These are phyloP conservation scores for Kwoniella heveanensis DNA, from an alignment of 768 basidiomycete genomes.

Conservation along the genomic window DNA sequence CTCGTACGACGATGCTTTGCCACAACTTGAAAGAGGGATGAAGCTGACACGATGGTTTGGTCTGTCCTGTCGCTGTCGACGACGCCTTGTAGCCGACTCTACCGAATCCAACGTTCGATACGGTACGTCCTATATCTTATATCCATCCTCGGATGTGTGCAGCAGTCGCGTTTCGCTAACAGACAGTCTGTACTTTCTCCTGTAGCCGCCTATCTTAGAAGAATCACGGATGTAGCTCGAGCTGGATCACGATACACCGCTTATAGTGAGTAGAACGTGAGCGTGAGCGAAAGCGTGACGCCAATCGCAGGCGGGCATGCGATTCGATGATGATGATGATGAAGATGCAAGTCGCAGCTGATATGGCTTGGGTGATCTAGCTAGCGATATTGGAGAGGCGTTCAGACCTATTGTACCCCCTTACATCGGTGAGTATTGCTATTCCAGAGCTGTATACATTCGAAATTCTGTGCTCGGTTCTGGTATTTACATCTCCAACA, in stretches of 20 bases:
- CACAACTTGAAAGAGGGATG: no score
- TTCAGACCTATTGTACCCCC: conserved; percentile 55
- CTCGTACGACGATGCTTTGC: background rate
- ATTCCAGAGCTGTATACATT: no score
- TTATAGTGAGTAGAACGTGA: conserved; percentile 45
- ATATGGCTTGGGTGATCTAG: conserved; percentile 4
- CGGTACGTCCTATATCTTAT: conserved; percentile 30
- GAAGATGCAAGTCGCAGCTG: background rate
- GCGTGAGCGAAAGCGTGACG: no score
- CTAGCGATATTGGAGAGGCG: conserved; percentile 55
- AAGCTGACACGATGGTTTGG: no score
- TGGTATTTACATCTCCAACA: no score
- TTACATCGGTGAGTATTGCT: conserved; percentile 40
- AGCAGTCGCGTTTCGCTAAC: background rate
- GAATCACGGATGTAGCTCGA: conserved; percentile 51
- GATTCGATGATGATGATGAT: no score
- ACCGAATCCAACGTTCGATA: conserved; percentile 55
- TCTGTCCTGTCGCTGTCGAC: no score
- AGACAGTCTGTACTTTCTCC: background rate
- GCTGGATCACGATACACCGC: conserved; percentile 55
- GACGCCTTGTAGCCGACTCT: conserved; percentile 49
- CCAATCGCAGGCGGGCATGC: no score
- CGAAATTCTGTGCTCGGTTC: no score
- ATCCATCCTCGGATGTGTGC: no score
- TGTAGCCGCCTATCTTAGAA: conserved; percentile 54